Evolutionary conservation across 2,329 filamentous ascomycete genomes (phyloP).

Genomic region (Nannizzia gypsea): DNA sequence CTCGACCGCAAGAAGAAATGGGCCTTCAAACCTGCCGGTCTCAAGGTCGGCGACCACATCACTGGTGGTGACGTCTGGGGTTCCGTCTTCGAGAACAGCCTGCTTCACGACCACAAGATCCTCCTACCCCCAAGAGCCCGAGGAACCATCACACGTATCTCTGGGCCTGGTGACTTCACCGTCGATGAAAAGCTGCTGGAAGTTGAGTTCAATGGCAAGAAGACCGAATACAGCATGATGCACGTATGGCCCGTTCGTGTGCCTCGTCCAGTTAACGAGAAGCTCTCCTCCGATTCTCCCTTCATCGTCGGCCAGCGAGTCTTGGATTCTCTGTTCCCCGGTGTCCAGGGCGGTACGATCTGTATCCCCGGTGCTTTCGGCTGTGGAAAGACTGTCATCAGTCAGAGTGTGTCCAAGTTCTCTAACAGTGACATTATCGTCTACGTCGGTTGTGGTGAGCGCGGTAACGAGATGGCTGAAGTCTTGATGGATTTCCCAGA

Average conservation of each 20-base stretch:
- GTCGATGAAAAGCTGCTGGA: slow-evolving; percentile 90
- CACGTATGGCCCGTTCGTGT: slow-evolving; percentile 97
- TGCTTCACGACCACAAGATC: slow-evolving; percentile 87
- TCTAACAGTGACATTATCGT: slow-evolving; percentile 99
- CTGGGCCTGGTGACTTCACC: slow-evolving; percentile 81
- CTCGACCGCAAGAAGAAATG: slow-evolving; percentile 88
- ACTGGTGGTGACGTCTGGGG: slow-evolving; percentile 94
- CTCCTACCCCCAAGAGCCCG: slow-evolving; percentile 78
- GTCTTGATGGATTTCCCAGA: slow-evolving; percentile 99
- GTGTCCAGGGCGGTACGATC: slow-evolving; percentile 92
- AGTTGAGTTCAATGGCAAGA: slow-evolving; percentile 93
- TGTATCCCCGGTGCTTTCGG: slow-evolving; percentile 98
- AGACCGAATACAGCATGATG: slow-evolving; percentile 94
- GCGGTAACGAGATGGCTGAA: slow-evolving; percentile 99
- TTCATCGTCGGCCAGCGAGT: slow-evolving; percentile 97
- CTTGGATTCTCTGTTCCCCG: slow-evolving; percentile 87
- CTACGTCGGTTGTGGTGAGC: slow-evolving; percentile 87
- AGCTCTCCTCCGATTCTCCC: slow-evolving; percentile 74
- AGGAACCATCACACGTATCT: slow-evolving; percentile 84
- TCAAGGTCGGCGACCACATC: slow-evolving; percentile 95
- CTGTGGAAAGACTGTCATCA: slow-evolving; percentile 98
- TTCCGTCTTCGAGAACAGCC: slow-evolving; percentile 87
- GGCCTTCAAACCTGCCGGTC: slow-evolving; percentile 74
- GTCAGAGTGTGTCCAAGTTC: slow-evolving; percentile 97
- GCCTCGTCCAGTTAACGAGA: slow-evolving; percentile 82